Evolutionary conservation across 257 asterid species (phyloP), one percentile per base, ranked within the genome.

Genomic region (Catharanthus roseus): DNA sequence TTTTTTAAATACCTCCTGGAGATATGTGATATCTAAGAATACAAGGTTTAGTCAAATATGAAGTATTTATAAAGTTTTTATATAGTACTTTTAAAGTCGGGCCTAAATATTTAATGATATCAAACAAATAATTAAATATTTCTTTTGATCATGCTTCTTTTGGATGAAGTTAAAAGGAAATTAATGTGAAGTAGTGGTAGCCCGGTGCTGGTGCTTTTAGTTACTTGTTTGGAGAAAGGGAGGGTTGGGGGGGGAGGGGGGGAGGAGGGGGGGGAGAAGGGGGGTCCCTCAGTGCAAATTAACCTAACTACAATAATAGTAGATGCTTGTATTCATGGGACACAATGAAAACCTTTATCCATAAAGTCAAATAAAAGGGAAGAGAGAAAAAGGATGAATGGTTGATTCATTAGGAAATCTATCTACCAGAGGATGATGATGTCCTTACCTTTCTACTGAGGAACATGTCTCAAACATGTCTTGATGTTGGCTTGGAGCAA

Each of bases 401-500:
- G 61, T 57, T 67, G 73, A 61, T 67, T 47, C 65, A 70, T 38
- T 61, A 26, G 72, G 33, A 51, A 69, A 67, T 47, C 69, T 63
- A 56, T 67, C 44, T 67, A 58, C 47, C 15, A 34, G n/a, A 62
- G 49, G 51, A 75, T 72, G 68, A 19, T 80, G 73, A 36, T 70
- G 47, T 24, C 56, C 42, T 70, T 33, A 69, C 54, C 68, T 71
- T 73, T 68, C 54, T 65, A 33, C 39, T 33, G 33, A 64, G 85
- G 78, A 69, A 88, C 96, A 90, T 88, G 96, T 90, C 88, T 78
- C 36, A 68, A 80, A 90, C 96, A 86, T 88, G 96, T 86, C 75
- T 50, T 70, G 68, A 33, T 79, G 77, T 72, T 84, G 87, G 86
- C 68, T 77, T 39, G 41, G 67, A 81, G 78, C 75, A n/a, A n/a